phyloP scores from a whole-genome alignment of 495 filamentous ascomycete species.

The Penicillium flavigenum region DNA sequence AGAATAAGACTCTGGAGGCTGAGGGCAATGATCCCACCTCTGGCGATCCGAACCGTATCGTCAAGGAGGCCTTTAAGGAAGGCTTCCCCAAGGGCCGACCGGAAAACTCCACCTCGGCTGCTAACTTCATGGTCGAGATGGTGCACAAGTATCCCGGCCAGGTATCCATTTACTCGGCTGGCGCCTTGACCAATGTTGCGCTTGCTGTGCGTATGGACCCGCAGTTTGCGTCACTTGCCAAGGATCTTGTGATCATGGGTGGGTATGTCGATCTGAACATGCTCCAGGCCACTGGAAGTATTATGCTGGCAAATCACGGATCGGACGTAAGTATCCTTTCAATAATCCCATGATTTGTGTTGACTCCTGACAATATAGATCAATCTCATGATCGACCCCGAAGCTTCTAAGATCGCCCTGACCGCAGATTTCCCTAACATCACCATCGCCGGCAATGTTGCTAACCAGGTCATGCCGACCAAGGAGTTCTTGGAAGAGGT shows the following conservation, averaged over 20 bases:
- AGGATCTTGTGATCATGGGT: conserved; percentile 44
- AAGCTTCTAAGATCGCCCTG: conserved; percentile 45
- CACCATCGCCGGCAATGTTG: conserved; percentile 42
- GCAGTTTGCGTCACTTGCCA: conserved; percentile 38
- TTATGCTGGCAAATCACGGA: conserved; percentile 33
- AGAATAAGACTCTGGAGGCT: conserved; percentile 33
- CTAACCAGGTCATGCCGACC: conserved; percentile 33
- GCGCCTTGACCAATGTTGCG: conserved; percentile 46
- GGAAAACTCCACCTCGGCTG: conserved; percentile 31
- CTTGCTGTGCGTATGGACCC: conserved; percentile 42
- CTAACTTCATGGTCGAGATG: conserved; percentile 31
- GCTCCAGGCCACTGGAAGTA: conserved; percentile 32
- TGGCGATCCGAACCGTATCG: conserved; percentile 33
- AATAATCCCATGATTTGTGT: not conserved
- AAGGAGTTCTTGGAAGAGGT: conserved; percentile 28
- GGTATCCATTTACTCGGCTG: conserved; percentile 33
- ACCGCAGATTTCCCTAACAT: conserved; percentile 43
- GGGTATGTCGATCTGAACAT: conserved; percentile 44
- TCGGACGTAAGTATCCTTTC: conserved; percentile 29
- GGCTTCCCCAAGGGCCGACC: conserved; percentile 34
- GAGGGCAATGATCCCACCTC: conserved; percentile 36
- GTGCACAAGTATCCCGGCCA: conserved; percentile 35
- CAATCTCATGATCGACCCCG: conserved; percentile 46
- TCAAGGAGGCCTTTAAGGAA: conserved; percentile 31
- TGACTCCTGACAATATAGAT: conserved; percentile 19